Evolutionary conservation across 805 yeast species (phyloP).

Genomic region (Blastobotrys terrestris): DNA sequence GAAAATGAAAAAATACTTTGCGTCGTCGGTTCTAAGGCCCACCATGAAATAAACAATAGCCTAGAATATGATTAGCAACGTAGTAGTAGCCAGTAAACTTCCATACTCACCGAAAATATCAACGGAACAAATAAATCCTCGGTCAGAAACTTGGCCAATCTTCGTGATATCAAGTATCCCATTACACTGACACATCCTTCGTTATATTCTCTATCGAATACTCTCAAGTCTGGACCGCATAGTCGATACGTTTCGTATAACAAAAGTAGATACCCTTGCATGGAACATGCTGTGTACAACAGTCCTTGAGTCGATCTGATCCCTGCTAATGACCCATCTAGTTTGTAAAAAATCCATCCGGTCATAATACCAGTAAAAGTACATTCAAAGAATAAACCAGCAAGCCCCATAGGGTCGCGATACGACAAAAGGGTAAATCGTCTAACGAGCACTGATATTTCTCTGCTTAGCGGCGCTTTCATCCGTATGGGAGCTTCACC

Average conservation of each 20-base stretch:
- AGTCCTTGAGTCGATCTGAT: slow-evolving; percentile 53
- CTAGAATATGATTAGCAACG: slow-evolving; percentile 4
- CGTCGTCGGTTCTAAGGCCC: slow-evolving; percentile 51
- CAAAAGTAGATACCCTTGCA: slow-evolving; percentile 50
- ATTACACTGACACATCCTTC: slow-evolving; percentile 61
- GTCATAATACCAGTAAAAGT: slow-evolving; percentile 50
- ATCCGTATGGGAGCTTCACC: slow-evolving; percentile 18
- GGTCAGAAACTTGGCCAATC: slow-evolving; percentile 55
- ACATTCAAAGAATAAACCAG: slow-evolving; percentile 42
- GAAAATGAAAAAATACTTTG: slow-evolving; percentile 50
- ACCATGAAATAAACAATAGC: slow-evolving; percentile 66
- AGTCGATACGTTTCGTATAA: slow-evolving; percentile 55
- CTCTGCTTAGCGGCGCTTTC: slow-evolving; percentile 39
- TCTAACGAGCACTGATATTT: slow-evolving; percentile 38
- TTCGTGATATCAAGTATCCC: slow-evolving; percentile 62
- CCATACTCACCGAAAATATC: slow-evolving; percentile 43
- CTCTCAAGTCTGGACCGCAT: slow-evolving; percentile 47
- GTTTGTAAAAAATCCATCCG: slow-evolving; percentile 70
- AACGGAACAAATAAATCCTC: slow-evolving; percentile 66
- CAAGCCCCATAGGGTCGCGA: slow-evolving; percentile 47
- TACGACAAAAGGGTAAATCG: slow-evolving; percentile 42
- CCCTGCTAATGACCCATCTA: slow-evolving; percentile 51
- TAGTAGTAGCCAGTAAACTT: neutral
- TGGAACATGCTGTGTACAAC: slow-evolving; percentile 46
- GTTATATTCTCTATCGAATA: slow-evolving; percentile 60